Evolutionary conservation across 2,329 filamentous ascomycete species (phyloP).

Genomic region (Aspergillus sp.): DNA sequence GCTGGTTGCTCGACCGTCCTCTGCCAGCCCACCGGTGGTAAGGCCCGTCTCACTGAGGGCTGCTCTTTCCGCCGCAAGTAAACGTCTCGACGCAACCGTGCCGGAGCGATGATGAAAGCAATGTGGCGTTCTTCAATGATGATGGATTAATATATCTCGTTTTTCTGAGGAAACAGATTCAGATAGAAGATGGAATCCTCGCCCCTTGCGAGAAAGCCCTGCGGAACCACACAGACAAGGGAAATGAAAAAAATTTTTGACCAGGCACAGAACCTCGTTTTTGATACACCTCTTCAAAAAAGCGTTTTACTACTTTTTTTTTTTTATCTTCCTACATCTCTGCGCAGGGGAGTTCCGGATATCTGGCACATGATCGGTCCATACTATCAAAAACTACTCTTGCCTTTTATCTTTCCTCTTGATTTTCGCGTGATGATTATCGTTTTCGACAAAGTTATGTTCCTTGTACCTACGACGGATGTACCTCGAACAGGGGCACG

Average conservation of each 20-base stretch:
- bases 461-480: constrained; percentile 23
- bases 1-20: constrained; percentile 99
- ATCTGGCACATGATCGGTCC: constrained; percentile 67
- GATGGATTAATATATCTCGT: constrained; percentile 30
- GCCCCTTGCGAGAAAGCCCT: constrained; percentile 48
- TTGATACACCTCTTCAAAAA: constrained; percentile 33
- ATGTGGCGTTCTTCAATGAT: constrained; percentile 39
- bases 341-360: constrained; percentile 72
- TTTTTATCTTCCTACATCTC: background rate
- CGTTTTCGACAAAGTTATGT: constrained; percentile 32
- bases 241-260: constrained; percentile 58
- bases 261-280: constrained; percentile 40
- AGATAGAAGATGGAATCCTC: constrained; percentile 55
- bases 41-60: constrained; percentile 97
- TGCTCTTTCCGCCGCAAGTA: constrained; percentile 99
- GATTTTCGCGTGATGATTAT: constrained; percentile 41
- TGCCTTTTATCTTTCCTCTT: constrained; percentile 13
- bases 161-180: constrained; percentile 33
- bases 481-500: constrained; percentile 14
- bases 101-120: constrained; percentile 36
- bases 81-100: constrained; percentile 35
- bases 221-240: constrained; percentile 55
- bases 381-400: constrained; percentile 32
- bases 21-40: constrained; percentile 99
- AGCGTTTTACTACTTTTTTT: constrained; percentile 44